Evolutionary conservation across 768 basidiomycete species (phyloP).

Genomic region (Xanthoconium stramineum): DNA sequence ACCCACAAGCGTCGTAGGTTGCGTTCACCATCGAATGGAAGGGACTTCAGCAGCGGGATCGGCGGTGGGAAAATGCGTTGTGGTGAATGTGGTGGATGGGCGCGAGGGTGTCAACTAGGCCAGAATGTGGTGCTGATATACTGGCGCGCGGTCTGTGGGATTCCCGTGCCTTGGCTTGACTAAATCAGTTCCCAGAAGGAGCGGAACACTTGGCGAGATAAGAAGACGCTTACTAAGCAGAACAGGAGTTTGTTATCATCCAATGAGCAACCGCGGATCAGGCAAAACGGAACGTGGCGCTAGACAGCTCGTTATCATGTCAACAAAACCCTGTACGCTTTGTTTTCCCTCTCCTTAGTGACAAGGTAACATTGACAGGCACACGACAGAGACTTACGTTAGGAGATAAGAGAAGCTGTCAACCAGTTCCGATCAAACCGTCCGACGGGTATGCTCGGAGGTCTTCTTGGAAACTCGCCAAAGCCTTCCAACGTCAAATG

Average conservation of each 20-base stretch:
- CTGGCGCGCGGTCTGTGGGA: slow-evolving; percentile 17
- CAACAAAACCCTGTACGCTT: not conserved
- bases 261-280: slow-evolving; percentile 11
- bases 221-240: slow-evolving; percentile 18
- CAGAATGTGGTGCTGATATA: slow-evolving; percentile 18
- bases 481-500: too few relatives aligned
- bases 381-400: not conserved
- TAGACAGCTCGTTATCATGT: slow-evolving; percentile 13
- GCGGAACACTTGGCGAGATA: slow-evolving; percentile 17
- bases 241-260: slow-evolving; percentile 20
- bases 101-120: not conserved
- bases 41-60: not conserved
- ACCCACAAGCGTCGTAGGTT: slow-evolving; percentile 41
- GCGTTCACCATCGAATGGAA: slow-evolving; percentile 42
- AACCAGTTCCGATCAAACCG: not conserved
- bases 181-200: not conserved
- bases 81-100: slow-evolving; percentile 1
- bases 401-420: slow-evolving; percentile 14
- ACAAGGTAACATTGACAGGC: not conserved
- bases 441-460: not conserved
- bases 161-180: slow-evolving; percentile 7
- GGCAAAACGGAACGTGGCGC: not conserved
- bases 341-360: not conserved
- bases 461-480: not conserved
- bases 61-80: not conserved